These are phyloP conservation scores for Lycium ferocissimum DNA, from an alignment of 257 asterid species.

Conservation along the genomic window DNA sequence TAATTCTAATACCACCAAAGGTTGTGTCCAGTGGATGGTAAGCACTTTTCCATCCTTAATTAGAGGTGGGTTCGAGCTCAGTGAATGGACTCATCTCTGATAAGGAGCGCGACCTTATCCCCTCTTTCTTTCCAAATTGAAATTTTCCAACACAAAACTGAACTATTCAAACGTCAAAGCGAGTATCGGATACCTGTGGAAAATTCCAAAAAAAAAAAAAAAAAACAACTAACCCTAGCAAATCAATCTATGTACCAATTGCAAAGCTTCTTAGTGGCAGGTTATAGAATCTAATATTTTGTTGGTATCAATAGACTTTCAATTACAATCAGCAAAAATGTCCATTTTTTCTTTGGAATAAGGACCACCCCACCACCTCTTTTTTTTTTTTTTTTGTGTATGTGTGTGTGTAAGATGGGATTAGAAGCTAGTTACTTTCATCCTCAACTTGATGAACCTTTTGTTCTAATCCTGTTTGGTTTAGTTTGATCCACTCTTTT, in stretches of 20 bases:
- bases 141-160: too few relatives aligned
- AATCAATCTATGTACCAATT: not conserved
- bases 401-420: not conserved
- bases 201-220: too few relatives aligned
- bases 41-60: not conserved
- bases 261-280: conserved; percentile 15
- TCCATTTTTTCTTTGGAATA: conserved; percentile 3
- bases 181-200: too few relatives aligned
- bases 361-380: conserved; percentile 14
- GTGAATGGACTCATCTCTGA: too few relatives aligned
- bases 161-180: too few relatives aligned
- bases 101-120: too few relatives aligned
- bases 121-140: too few relatives aligned
- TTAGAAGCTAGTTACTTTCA: not conserved
- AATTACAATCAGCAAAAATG: conserved; percentile 18
- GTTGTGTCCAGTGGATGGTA: not conserved
- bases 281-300: not conserved
- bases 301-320: not conserved
- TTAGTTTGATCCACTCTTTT: conserved; percentile 29
- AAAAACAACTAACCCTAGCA: not conserved
- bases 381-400: too few relatives aligned
- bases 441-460: not conserved
- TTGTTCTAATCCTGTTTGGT: conserved; percentile 2
- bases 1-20: not conserved
- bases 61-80: not conserved